Evolutionary conservation across 192 early-diverging fungal species (phyloP).

Genomic region (Podila epicladia): DNA sequence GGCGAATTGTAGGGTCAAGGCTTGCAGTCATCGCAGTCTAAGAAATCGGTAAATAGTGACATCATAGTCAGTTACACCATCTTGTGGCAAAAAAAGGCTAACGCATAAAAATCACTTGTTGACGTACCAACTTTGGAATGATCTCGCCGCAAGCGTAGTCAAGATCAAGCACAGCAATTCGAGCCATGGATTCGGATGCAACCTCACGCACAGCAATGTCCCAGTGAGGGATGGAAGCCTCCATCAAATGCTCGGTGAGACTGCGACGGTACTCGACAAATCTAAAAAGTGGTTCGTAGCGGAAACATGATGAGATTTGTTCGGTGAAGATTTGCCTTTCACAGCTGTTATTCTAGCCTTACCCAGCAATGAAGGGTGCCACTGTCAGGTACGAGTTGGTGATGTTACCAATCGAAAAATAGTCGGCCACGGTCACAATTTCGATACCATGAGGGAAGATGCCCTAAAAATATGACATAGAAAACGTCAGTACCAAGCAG

Average conservation of each 20-base stretch:
- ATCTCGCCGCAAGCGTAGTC: conserved; percentile 60
- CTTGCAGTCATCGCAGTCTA: conserved; percentile 32
- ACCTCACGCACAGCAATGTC: conserved; percentile 83
- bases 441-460: conserved; percentile 94
- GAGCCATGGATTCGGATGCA: conserved; percentile 76
- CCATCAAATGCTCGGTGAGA: conserved; percentile 77
- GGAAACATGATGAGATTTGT: background rate
- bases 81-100: background rate
- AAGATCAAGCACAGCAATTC: conserved; percentile 69
- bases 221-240: conserved; percentile 84
- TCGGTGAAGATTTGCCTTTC: no score
- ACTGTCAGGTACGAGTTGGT: conserved; percentile 78
- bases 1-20: conserved; percentile 30
- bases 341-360: background rate
- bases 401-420: conserved; percentile 90
- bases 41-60: background rate
- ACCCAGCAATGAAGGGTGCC: conserved; percentile 78
- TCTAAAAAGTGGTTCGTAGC: conserved; percentile 40
- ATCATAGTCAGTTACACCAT: no score
- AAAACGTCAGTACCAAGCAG: background rate
- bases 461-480: conserved; percentile 52
- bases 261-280: conserved; percentile 80
- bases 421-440: conserved; percentile 91
- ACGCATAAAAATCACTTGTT: background rate
- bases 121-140: conserved; percentile 68